Percentiles rank a stretch among this genome's conserved stretches.
phyloP scores from a whole-genome alignment of 2,329 filamentous ascomycete species.

The Magnaporthiopsis rhizophila region DNA sequence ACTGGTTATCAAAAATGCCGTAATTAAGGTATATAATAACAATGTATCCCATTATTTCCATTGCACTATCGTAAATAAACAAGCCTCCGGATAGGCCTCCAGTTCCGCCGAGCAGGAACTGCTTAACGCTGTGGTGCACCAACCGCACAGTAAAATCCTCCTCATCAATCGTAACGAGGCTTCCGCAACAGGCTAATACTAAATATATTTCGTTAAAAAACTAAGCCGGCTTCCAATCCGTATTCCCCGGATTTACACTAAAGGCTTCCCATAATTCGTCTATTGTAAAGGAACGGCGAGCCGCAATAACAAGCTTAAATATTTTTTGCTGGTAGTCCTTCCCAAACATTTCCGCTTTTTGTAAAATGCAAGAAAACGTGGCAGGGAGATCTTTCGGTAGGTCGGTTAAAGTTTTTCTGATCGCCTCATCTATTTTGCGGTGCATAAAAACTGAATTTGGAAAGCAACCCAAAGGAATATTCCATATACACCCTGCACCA shows the following conservation, averaged over 20 bases:
- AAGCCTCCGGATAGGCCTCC: too few species aligned
- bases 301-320: conserved; percentile 23
- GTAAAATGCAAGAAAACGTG: conserved; percentile 24
- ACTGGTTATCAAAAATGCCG: conserved; percentile 16
- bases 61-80: too few species aligned
- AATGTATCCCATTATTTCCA: conserved; percentile 15
- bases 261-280: conserved; percentile 30
- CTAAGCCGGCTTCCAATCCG: conserved; percentile 16
- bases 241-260: conserved; percentile 25
- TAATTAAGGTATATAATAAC: conserved; percentile 23
- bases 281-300: conserved; percentile 21
- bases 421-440: conserved; percentile 26
- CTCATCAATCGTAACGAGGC: conserved; percentile 26
- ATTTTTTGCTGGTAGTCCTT: conserved; percentile 18
- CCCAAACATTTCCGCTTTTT: conserved; percentile 12
- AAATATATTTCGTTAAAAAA: conserved; percentile 19
- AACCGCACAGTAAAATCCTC: conserved; percentile 22
- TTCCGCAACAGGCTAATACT: conserved; percentile 22
- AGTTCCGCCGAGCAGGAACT: conserved; percentile 17
- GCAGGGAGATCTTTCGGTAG: conserved; percentile 23
- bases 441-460: conserved; percentile 26
- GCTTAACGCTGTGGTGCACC: conserved; percentile 27
- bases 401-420: conserved; percentile 22
- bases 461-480: conserved; percentile 31
- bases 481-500: conserved; percentile 21